These are phyloP conservation scores for Solanum gracilifrons DNA, from an alignment of 257 asterid genomes.

Conservation along the genomic window DNA sequence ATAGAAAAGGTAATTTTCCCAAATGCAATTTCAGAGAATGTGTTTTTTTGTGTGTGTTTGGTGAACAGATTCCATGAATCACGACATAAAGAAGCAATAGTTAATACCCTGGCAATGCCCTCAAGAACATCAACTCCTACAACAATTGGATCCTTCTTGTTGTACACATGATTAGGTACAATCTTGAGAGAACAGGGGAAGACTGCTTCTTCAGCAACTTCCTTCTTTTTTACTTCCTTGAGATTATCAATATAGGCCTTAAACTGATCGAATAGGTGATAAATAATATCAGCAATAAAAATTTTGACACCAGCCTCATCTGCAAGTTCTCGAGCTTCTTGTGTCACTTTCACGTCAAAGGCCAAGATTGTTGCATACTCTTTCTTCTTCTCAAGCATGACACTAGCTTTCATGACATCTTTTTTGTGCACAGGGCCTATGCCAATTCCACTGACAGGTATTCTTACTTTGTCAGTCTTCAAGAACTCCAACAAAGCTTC, in stretches of 20 bases:
- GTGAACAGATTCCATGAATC: not conserved
- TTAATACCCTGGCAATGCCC: conserved; percentile 67
- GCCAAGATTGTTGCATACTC: conserved; percentile 91
- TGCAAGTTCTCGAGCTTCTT: conserved; percentile 86
- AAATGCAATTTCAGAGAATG: not conserved
- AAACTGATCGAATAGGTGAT: conserved; percentile 87
- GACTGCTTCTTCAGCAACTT: conserved; percentile 90
- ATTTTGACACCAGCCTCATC: conserved; percentile 83
- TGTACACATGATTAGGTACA: conserved; percentile 70
- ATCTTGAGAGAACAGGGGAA: conserved; percentile 93
- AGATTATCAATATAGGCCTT: conserved; percentile 89
- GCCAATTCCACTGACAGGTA: conserved; percentile 97
- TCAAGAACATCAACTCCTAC: conserved; percentile 86
- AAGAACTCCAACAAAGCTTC: conserved; percentile 93
- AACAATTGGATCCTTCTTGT: conserved; percentile 94
- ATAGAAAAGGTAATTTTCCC: not conserved
- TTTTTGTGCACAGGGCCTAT: conserved; percentile 91
- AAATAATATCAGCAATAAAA: conserved; percentile 81
- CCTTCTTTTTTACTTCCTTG: conserved; percentile 90
- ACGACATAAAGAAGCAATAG: not conserved
- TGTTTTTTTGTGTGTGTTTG: not conserved
- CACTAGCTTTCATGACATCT: conserved; percentile 97
- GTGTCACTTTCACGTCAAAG: conserved; percentile 86
- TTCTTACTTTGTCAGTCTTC: conserved; percentile 80
- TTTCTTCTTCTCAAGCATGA: conserved; percentile 96